Evolutionary conservation across 2,329 filamentous ascomycete genomes (phyloP), one percentile per base, ranked within the genome.

Genomic region (Aureobasidium sp.): DNA sequence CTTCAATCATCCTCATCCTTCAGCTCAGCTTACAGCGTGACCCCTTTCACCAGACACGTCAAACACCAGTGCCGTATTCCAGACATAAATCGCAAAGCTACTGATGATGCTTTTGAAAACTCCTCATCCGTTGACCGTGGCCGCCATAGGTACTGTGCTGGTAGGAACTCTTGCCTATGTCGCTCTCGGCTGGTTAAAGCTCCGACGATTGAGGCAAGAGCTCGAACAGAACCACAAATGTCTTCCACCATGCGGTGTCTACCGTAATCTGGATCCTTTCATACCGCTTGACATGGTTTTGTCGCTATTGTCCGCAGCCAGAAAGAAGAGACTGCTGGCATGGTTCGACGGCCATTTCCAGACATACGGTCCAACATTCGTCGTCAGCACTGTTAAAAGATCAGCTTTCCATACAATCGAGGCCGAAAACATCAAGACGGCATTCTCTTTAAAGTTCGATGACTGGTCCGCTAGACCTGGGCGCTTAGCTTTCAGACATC

Each of bases 341-440:
- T 62, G 61, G 51, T 59, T 52, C 32, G 17, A 34, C 1, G 53
- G 53, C 8, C 37, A 63, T 5, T 39, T 58, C n/a, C 50, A 55
- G 3, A 63, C 51, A 32, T 51, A 48, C 26, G 39, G 48, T 23
- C 39, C 70, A 12, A 80, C 80, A 62, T 74, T 79, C 62, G 82
- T 77, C 36, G 66, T 52, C n/a, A 36, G 69, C 26, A 66, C 68
- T 2, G 64, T 74, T 2, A 67, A 75, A 3, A 71, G 66, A 7
- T 66, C 63, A 5, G 65, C 75, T 3, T 73, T 78, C 60, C 68
- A 70, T 9, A 81, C 79, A 1, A 72, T 68, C 17, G 79, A 81
- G 67, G 78, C 78, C 0, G 77, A 79, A 63, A 80, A 80, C 62
- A 66, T 80, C 62, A 80, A 80, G 68, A 72, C 74, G 0, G 73